phyloP scores from a whole-genome alignment of 768 basidiomycete species.

The Cystoderma amianthinum region DNA sequence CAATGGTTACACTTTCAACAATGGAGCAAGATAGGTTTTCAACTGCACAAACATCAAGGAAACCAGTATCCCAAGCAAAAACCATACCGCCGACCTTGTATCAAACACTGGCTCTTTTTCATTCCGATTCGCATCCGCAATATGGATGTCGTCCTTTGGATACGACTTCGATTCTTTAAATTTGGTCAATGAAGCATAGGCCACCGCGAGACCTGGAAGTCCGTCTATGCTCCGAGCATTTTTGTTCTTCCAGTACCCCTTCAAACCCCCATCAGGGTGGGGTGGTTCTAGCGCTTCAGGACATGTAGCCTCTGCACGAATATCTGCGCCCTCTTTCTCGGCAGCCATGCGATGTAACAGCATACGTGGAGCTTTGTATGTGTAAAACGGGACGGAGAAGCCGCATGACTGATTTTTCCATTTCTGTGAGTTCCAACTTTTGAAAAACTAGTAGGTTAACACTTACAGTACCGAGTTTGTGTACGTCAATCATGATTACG shows the following conservation, averaged over 20 bases:
- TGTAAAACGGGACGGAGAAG: slow-evolving; percentile 47
- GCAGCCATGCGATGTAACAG: slow-evolving; percentile 31
- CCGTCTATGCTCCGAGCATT: slow-evolving; percentile 47
- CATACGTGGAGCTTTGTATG: slow-evolving; percentile 41
- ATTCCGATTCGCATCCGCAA: neutral
- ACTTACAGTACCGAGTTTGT: slow-evolving; percentile 40
- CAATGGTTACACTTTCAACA: neutral
- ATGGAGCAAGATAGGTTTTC: neutral
- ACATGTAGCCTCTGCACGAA: slow-evolving; percentile 10
- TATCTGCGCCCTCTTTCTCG: slow-evolving; percentile 29
- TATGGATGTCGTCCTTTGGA: neutral
- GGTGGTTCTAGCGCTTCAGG: slow-evolving; percentile 3
- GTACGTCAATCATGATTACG: slow-evolving; percentile 47
- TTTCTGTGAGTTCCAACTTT: neutral
- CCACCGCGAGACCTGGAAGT: slow-evolving; percentile 32
- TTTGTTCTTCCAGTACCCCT: slow-evolving; percentile 38
- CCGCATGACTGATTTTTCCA: slow-evolving; percentile 43
- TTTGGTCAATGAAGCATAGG: slow-evolving; percentile 8
- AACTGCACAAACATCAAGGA: slow-evolving; percentile 1
- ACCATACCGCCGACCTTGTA: neutral
- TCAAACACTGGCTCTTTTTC: neutral
- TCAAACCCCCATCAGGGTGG: slow-evolving; percentile 32
- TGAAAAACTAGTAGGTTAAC: neutral
- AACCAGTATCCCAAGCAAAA: neutral
- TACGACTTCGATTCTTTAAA: neutral